Percentiles rank a stretch among this genome's conserved stretches.
Conservation (phyloP, 176 grass and related monocot species). For the Oryza meyeriana region DNA sequence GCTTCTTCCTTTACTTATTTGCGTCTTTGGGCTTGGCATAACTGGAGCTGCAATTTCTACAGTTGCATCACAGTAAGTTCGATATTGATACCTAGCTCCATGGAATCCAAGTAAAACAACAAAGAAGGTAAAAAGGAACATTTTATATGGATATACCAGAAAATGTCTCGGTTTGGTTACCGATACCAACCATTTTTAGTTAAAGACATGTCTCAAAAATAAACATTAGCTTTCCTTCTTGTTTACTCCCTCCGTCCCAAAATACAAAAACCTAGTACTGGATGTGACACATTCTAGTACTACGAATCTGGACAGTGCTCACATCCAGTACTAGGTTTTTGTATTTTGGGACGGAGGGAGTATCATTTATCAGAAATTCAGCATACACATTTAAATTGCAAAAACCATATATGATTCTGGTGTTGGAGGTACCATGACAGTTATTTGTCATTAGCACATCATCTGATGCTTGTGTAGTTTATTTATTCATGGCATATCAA, state of each 20-base stretch:
- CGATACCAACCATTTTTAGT: neutral
- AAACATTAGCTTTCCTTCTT: neutral
- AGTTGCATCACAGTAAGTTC: conserved; percentile 69
- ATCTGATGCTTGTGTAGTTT: neutral
- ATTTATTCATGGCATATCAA: neutral
- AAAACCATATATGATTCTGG: neutral
- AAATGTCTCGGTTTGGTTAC: conserved; percentile 13
- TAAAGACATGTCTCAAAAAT: neutral
- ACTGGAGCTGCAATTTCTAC: conserved; percentile 65
- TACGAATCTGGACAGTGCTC: too few relatives aligned
- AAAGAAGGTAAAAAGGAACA: neutral
- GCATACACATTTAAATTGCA: neutral
- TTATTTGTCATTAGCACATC: conserved; percentile 11
- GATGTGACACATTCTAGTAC: too few relatives aligned
- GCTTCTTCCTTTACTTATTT: conserved; percentile 67
- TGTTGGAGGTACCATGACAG: neutral
- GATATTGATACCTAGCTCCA: neutral
- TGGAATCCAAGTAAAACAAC: neutral
- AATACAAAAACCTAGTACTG: too few relatives aligned
- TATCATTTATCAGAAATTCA: neutral
- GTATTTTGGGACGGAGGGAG: too few relatives aligned
- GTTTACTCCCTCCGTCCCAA: too few relatives aligned
- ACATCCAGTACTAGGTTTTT: too few relatives aligned
- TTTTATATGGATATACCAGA: neutral
- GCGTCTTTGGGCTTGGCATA: conserved; percentile 56